phyloP scores from a whole-genome alignment of 2,329 filamentous ascomycete genomes.

The Fusarium ambrosium region DNA sequence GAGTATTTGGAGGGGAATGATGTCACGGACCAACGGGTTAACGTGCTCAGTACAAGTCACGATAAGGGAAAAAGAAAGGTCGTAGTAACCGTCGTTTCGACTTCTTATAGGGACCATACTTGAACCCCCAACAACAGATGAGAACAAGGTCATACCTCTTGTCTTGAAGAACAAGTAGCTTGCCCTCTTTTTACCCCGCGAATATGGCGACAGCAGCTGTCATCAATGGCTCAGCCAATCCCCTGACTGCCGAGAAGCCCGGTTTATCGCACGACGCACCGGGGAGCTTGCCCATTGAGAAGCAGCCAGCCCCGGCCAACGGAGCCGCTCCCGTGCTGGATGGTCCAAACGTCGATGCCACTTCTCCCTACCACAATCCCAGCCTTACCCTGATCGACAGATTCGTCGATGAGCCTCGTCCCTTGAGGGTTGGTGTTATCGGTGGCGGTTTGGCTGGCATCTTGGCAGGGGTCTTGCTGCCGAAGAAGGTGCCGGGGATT shows the following conservation, averaged over 20 bases:
- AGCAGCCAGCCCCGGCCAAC: conserved; percentile 18
- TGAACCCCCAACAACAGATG: not conserved
- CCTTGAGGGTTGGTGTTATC: conserved; percentile 53
- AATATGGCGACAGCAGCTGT: conserved; percentile 26
- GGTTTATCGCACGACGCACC: conserved; percentile 4
- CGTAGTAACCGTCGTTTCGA: not conserved
- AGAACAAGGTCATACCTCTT: not conserved
- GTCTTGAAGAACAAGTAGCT: not conserved
- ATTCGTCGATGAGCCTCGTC: conserved; percentile 53
- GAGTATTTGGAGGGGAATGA: conserved; percentile 19
- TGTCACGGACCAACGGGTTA: conserved; percentile 34
- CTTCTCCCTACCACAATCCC: conserved; percentile 40
- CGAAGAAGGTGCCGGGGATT: conserved; percentile 76
- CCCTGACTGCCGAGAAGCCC: conserved; percentile 7
- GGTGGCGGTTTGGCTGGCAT: conserved; percentile 55
- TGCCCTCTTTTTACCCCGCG: not conserved
- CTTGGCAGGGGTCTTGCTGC: conserved; percentile 74
- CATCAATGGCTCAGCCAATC: conserved; percentile 20
- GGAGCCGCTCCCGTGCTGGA: conserved; percentile 14
- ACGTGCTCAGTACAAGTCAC: conserved; percentile 28
- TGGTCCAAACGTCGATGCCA: conserved; percentile 31
- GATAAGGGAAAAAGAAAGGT: conserved; percentile 21
- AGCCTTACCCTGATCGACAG: conserved; percentile 47
- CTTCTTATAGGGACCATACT: not conserved
- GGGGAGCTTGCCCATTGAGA: conserved; percentile 14